A percentile compares a stretch with the other conserved stretches of the same genome.
Evolutionary conservation across 768 basidiomycete species (phyloP).

Genomic region (Clitopilus passeckerianus): DNA sequence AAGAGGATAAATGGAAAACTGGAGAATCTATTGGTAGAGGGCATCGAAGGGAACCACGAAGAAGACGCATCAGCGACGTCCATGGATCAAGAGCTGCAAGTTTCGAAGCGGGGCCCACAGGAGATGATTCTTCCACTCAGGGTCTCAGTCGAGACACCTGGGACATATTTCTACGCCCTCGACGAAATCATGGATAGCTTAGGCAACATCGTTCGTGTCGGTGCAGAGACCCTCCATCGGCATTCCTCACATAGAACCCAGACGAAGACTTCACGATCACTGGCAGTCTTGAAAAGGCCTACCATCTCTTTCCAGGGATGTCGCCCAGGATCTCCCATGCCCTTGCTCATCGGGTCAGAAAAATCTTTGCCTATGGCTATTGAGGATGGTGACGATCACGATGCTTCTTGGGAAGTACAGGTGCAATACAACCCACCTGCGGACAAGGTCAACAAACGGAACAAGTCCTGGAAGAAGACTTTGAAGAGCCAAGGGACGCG

Average conservation of each 20-base stretch:
- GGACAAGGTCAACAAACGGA: slow-evolving; percentile 29
- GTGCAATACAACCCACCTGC: slow-evolving; percentile 54
- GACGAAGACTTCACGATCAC: slow-evolving; percentile 49
- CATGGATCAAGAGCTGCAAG: slow-evolving; percentile 7
- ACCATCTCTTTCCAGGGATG: slow-evolving; percentile 71
- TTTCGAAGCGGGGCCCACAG: slow-evolving; percentile 32
- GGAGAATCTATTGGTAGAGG: slow-evolving; percentile 78
- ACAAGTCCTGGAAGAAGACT: slow-evolving; percentile 61
- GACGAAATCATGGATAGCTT: slow-evolving; percentile 81
- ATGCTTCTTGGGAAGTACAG: slow-evolving; percentile 64
- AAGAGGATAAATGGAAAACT: slow-evolving; percentile 60
- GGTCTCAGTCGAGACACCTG: slow-evolving; percentile 56
- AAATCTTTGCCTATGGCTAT: slow-evolving; percentile 50
- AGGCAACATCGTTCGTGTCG: slow-evolving; percentile 65
- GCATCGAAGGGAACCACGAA: slow-evolving; percentile 62
- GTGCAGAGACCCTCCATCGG: slow-evolving; percentile 20
- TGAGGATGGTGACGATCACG: slow-evolving; percentile 51
- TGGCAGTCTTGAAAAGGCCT: slow-evolving; percentile 69
- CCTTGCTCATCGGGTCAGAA: slow-evolving; percentile 69
- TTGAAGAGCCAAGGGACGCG: slow-evolving; percentile 43
- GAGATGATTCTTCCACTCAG: slow-evolving; percentile 65
- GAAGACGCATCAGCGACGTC: slow-evolving; percentile 12
- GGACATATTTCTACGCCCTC: slow-evolving; percentile 67
- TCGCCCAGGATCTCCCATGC: slow-evolving; percentile 61
- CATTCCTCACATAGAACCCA: slow-evolving; percentile 24